Percentiles rank a stretch among this genome's conserved stretches.
Evolutionary conservation across 441 rosid species (phyloP).

Genomic region (Corymbia citriodora): DNA sequence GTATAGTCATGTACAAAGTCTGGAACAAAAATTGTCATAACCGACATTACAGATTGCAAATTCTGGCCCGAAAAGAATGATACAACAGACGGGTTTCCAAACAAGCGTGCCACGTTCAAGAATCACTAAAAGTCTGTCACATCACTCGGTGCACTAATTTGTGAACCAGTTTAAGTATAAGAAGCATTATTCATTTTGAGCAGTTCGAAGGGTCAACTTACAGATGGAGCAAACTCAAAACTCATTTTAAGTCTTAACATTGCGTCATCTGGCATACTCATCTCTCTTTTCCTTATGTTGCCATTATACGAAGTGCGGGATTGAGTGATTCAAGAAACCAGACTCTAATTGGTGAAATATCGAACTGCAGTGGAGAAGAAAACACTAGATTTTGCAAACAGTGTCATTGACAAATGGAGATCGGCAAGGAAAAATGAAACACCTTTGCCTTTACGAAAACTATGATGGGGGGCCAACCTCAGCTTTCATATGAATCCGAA

Average conservation of each 20-base stretch:
- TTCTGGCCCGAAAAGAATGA: neutral
- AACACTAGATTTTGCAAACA: neutral
- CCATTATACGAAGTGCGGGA: neutral
- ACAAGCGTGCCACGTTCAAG: neutral
- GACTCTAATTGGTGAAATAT: neutral
- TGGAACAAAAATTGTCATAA: neutral
- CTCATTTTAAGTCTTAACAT: neutral
- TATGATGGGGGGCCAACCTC: neutral
- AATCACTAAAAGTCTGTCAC: neutral
- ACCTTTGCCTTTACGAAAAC: neutral
- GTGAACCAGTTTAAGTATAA: fast-evolving
- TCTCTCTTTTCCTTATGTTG: neutral
- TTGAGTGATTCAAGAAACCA: neutral
- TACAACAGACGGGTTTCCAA: neutral
- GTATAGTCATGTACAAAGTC: neutral
- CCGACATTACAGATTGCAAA: fast-evolving
- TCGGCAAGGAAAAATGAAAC: neutral
- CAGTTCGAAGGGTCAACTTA: neutral
- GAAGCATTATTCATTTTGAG: neutral
- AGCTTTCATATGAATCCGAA: neutral
- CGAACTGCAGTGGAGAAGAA: neutral
- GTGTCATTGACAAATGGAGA: neutral
- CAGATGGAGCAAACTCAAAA: neutral
- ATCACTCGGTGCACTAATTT: fast-evolving
- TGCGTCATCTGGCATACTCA: neutral